Base-by-base conservation (phyloP, 208 protist genomes). In the Trichomonas tenax region DNA sequence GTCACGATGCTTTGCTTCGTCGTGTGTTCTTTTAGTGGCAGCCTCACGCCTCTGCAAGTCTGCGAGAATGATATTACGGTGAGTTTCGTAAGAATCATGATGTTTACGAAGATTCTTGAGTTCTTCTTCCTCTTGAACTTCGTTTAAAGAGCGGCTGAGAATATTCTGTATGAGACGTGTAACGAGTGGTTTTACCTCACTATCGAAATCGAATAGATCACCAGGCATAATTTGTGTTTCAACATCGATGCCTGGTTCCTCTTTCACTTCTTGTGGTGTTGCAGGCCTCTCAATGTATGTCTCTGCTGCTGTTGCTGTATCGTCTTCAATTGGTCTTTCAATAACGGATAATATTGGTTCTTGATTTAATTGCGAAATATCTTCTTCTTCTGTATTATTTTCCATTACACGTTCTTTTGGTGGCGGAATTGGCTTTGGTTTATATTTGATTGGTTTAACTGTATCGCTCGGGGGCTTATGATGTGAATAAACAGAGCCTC, bases 401-500 rank as follows among this genome's bases (percentile, higher is more conserved):
- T 36, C 9, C 48, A 48, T 15, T 23, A 48, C 8, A 4, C 11
- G 4, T 48, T 90, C 82, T n/a, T 90, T 48, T 48, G 36, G 82
- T n/a, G 6, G 36, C 2, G 82, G 82, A 90, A 90, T 90, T 15
- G 40, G 36, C 21, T 36, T 17, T 90, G 82, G 82, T 90, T 36
- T 17, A 48, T 90, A 90, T 44, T n/a, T 26, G n/a, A 90, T 90
- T 90, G 82, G 82, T n/a, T 90, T 17, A 48, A 90, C 82, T 44
- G 34, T 17, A 48, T 45, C 36, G 10, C 40, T 90, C 11, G 34
- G 82, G 21, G 82, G 82, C n/a, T 90, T 90, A 48, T 90, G 82
- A 90, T 90, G 82, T 44, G 82, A 90, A 90, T 90, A 90, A 14
- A 90, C 82, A 48, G 82, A 90, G 15, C 82, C 82, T 48, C 82